phyloP scores from a whole-genome alignment of 2,329 filamentous ascomycete genomes.

The Botrytis elliptica region DNA sequence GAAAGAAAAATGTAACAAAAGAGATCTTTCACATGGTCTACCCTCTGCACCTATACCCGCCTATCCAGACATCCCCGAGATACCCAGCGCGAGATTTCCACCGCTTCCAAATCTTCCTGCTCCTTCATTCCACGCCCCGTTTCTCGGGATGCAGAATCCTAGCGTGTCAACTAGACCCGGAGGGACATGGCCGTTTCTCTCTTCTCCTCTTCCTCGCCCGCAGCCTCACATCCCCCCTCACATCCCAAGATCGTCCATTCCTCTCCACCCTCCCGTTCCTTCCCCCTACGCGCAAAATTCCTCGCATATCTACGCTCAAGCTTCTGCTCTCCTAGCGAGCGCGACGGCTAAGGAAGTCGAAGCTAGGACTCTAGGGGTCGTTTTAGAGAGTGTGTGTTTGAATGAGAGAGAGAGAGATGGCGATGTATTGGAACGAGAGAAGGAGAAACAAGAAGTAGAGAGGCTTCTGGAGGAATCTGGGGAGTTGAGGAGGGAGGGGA shows the following conservation, averaged over 20 bases:
- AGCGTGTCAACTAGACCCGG: not conserved
- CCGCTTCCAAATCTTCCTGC: not conserved
- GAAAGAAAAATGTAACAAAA: slow-evolving; percentile 27
- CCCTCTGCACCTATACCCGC: not conserved
- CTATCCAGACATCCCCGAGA: not conserved
- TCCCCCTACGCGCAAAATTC: slow-evolving; percentile 22
- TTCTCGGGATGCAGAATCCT: not conserved
- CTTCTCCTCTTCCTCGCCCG: not conserved
- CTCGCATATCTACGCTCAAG: slow-evolving; percentile 29
- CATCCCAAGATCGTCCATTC: slow-evolving; percentile 12
- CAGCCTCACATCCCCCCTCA: not conserved
- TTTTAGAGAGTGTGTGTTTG: not conserved
- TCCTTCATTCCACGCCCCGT: not conserved
- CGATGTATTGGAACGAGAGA: not conserved
- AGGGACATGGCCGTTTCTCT: not conserved
- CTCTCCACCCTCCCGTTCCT: not conserved
- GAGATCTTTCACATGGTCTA: not conserved
- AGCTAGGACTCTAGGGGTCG: slow-evolving; percentile 22
- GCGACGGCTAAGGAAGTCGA: slow-evolving; percentile 31
- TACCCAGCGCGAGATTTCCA: not conserved
- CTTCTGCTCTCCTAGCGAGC: slow-evolving; percentile 25
- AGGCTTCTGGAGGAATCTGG: slow-evolving; percentile 31
- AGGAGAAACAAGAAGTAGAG: slow-evolving; percentile 26
- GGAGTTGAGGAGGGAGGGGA: slow-evolving; percentile 30
- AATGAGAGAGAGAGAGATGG: not conserved